phyloP scores from a whole-genome alignment of 1,284 basidiomycete genomes.

The Ustilago xerochloae region DNA sequence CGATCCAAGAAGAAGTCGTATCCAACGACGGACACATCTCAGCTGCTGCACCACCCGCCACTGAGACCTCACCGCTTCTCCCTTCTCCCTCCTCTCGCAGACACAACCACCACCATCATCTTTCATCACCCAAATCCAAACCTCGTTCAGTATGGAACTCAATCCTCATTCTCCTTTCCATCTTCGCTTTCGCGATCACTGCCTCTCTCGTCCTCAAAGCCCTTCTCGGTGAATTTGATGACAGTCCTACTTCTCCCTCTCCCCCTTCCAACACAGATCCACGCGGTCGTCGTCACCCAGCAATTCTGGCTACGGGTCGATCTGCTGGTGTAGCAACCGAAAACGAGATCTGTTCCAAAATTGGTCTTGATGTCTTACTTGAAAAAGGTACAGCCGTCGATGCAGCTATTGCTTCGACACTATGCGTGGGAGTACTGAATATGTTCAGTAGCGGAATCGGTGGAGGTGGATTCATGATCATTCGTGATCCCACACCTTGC shows the following conservation, averaged over 20 bases:
- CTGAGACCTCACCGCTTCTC: conserved; percentile 26
- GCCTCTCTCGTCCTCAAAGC: conserved; percentile 43
- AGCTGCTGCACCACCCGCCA: neutral
- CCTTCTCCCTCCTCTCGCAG: neutral
- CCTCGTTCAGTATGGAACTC: conserved; percentile 20
- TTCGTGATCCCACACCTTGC: conserved; percentile 71
- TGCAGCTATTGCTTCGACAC: conserved; percentile 76
- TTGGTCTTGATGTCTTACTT: conserved; percentile 64
- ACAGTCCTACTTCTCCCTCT: neutral
- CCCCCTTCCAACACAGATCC: conserved; percentile 7
- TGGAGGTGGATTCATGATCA: conserved; percentile 66
- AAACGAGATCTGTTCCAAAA: conserved; percentile 43
- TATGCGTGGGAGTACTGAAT: conserved; percentile 69
- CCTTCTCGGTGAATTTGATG: conserved; percentile 34
- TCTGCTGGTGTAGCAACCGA: conserved; percentile 58
- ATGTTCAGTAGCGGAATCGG: conserved; percentile 70
- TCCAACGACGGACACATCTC: conserved; percentile 25
- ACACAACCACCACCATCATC: neutral
- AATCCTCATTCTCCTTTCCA: conserved; percentile 42
- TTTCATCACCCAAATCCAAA: neutral
- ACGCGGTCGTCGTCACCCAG: conserved; percentile 43
- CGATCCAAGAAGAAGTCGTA: conserved; percentile 40
- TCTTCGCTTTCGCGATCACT: conserved; percentile 35
- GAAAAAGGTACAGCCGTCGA: conserved; percentile 92
- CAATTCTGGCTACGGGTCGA: conserved; percentile 39